These are phyloP conservation scores for Prunus yedoensis DNA, from an alignment of 331 rosid genomes.

Conservation along the genomic window DNA sequence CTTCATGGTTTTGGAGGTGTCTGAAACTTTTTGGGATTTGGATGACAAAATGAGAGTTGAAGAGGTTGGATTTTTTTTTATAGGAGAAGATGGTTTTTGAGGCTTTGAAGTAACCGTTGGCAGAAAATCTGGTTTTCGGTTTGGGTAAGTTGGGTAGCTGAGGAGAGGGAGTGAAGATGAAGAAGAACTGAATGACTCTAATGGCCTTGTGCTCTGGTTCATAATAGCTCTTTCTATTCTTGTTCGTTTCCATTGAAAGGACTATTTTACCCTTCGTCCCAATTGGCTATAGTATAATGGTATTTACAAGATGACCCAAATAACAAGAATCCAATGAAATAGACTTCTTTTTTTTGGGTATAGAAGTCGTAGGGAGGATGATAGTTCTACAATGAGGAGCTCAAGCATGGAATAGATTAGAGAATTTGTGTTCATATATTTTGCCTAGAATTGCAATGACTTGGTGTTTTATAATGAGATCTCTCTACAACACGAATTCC, in stretches of 20 bases:
- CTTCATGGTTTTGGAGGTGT: constrained; percentile 40
- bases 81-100: not conserved
- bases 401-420: too few species aligned
- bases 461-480: too few species aligned
- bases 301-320: too few species aligned
- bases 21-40: not conserved
- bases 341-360: too few species aligned
- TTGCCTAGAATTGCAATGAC: too few species aligned
- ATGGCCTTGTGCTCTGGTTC: constrained; percentile 24
- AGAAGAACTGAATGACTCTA: constrained; percentile 26
- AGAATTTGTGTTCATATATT: too few species aligned
- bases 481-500: too few species aligned
- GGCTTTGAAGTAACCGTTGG: constrained; percentile 22
- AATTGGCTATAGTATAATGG: too few species aligned
- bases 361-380: too few species aligned
- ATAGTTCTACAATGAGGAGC: too few species aligned
- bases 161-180: constrained; percentile 22
- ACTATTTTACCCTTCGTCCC: not conserved
- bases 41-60: not conserved
- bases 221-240: not conserved
- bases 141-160: constrained; percentile 12
- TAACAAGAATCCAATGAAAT: not conserved
- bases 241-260: not conserved
- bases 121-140: constrained; percentile 17
- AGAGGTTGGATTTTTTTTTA: not conserved